Base-by-base conservation (phyloP, 1,139 yeast genomes). In the Sugiyamaella neomexicana region DNA sequence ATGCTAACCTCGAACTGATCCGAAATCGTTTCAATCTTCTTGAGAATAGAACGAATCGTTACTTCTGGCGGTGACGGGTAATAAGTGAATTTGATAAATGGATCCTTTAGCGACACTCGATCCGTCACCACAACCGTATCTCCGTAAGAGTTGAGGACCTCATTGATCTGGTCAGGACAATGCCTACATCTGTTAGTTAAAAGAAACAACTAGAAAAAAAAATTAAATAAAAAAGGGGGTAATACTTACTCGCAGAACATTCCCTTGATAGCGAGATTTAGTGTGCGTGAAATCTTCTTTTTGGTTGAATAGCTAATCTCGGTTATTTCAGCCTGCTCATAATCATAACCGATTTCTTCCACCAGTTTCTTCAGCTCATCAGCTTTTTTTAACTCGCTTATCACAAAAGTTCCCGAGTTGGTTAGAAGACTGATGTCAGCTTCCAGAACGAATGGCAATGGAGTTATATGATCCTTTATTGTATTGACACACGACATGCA, bases 401-500 rank as follows among this genome's bases (percentile, higher is more conserved):
- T 67, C 8, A 83, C 74, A 65, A 86, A 84, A 13, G 77, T 72
- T 1, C 85, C 93, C 1, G 81, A 72, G 62, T 85, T 85, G 9
- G 83, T 77, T 15, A 86, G 79, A 1, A 80, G 74, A 59, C 81
- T 82, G 38, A 86, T 75, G 9, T 80, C 80, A 37, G 76, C 73
- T 29, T 80, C 82, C 13, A 76, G 68, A 1, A 86, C 78, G 66
- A 80, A 83, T 0, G 82, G 80, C 38, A 84, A 68, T 5, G 75
- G 78, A 5, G 73, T 65, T 1, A 81, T 79, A 0, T 83, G 80
- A 16, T 75, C 69, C 8, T 72, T 69, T 32, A 86, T 81, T 0
- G 89, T 73, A 48, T 75, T 75, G 1, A 82, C 81, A 67, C 95
- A 86, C 0, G 89, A 81, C 5, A 87, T 82, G 71, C 93, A 86